Conservation (phyloP, 352 stramenopile genomes). For the Saprolegnia diclina region DNA sequence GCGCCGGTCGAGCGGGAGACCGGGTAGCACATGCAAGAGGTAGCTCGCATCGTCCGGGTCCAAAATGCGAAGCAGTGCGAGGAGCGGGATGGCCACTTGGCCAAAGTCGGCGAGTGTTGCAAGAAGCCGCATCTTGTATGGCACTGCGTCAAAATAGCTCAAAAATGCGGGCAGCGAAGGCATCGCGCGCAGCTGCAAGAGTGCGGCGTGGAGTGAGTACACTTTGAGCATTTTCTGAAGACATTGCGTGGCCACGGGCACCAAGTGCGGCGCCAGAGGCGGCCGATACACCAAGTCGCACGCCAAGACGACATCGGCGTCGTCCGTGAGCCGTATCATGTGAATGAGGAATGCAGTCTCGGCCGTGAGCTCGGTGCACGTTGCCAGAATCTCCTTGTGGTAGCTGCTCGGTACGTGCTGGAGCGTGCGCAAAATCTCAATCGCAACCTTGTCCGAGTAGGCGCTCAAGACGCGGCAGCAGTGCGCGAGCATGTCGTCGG, state of each 20-base stretch:
- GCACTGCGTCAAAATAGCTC: background rate
- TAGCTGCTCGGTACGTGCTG: background rate
- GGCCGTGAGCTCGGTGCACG: slow-evolving; percentile 4
- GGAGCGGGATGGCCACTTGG: background rate
- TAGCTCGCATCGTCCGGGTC: slow-evolving; percentile 13
- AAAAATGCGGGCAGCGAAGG: slow-evolving; percentile 6
- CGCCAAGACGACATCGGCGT: background rate
- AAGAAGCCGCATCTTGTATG: background rate
- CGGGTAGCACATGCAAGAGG: background rate
- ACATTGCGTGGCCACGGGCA: background rate
- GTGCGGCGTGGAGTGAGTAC: background rate
- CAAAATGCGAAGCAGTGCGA: slow-evolving; percentile 4
- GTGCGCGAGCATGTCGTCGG: background rate
- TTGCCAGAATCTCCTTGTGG: background rate
- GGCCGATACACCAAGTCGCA: background rate
- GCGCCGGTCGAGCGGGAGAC: background rate
- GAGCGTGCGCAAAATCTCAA: background rate
- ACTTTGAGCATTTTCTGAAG: slow-evolving; percentile 24
- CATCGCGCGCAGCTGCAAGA: background rate
- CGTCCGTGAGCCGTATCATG: background rate
- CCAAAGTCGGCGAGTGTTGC: background rate
- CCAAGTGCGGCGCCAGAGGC: background rate
- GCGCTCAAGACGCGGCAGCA: background rate
- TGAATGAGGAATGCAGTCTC: slow-evolving; percentile 6
- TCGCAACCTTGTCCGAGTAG: background rate